These are phyloP conservation scores for Sisymbrium irio DNA, from an alignment of 345 rosid genomes.

Conservation along the genomic window DNA sequence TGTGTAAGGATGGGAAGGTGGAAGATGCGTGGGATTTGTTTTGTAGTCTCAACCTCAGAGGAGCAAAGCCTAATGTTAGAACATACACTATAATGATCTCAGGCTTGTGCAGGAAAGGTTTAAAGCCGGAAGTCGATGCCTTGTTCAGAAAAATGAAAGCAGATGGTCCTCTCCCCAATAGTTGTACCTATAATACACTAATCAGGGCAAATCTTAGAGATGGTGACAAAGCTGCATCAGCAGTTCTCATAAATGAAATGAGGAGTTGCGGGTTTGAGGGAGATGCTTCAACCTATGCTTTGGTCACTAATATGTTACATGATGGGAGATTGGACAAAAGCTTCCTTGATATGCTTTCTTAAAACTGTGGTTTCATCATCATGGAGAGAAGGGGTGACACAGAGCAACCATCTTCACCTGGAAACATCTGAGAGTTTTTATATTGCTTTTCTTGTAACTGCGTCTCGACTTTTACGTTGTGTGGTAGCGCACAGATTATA, in stretches of 20 bases:
- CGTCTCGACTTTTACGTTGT: too few species aligned
- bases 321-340: conserved; percentile 11
- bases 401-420: too few species aligned
- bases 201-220: neutral
- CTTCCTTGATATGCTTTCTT: neutral
- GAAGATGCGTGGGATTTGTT: neutral
- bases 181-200: neutral
- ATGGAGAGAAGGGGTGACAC: too few species aligned
- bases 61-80: conserved; percentile 17
- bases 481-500: too few species aligned
- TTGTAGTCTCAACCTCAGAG: neutral
- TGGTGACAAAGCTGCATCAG: neutral
- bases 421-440: too few species aligned
- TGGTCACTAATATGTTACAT: neutral
- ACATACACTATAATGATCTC: conserved; percentile 23
- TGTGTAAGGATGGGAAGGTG: conserved; percentile 1
- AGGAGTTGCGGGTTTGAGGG: neutral
- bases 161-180: neutral
- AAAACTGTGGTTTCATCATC: too few species aligned
- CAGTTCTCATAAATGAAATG: neutral
- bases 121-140: neutral
- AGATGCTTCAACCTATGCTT: neutral
- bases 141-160: conserved; percentile 26
- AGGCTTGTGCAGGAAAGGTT: conserved; percentile 9
- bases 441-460: too few species aligned